Percentiles rank a stretch among this genome's conserved stretches.
Conservation (phyloP, 768 basidiomycete genomes). For the Zangia roseola region DNA sequence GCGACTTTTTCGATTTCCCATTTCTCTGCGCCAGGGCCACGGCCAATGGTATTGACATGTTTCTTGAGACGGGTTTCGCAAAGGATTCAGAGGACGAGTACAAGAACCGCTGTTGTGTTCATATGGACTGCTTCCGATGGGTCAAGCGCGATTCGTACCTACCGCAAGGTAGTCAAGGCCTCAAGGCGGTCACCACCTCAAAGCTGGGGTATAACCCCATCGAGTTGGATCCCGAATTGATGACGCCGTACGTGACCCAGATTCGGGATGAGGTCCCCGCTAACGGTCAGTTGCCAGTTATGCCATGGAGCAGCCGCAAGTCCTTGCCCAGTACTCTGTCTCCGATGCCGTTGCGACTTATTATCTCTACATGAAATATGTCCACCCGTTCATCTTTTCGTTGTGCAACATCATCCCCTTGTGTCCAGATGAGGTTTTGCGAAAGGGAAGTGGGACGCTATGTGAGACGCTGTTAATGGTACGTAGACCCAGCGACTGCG, state of each 20-base stretch:
- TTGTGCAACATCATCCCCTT: conserved; percentile 98
- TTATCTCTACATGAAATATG: conserved; percentile 99
- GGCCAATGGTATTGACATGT: conserved; percentile 94
- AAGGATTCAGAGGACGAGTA: conserved; percentile 93
- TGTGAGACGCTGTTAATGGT: conserved; percentile 99
- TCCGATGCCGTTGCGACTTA: conserved; percentile 99
- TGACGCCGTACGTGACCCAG: conserved; percentile 83
- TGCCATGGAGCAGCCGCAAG: conserved; percentile 92
- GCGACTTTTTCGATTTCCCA: conserved; percentile 99
- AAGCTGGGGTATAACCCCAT: conserved; percentile 97
- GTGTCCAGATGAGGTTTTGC: conserved; percentile 91
- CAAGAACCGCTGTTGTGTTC: conserved; percentile 88
- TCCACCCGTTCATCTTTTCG: conserved; percentile 99
- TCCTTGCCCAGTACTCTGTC: conserved; percentile 95
- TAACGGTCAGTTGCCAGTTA: conserved; percentile 53
- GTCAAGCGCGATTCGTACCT: conserved; percentile 98
- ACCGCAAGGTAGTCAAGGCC: conserved; percentile 96
- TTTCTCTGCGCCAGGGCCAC: conserved; percentile 87
- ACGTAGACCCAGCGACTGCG: conserved; percentile 20
- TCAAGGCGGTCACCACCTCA: conserved; percentile 95
- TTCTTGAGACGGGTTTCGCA: conserved; percentile 87
- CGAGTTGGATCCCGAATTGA: conserved; percentile 95
- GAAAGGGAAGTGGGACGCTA: conserved; percentile 94
- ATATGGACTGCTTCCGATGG: conserved; percentile 99
- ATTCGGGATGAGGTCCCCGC: neutral